Evolutionary conservation across 2,329 filamentous ascomycete species (phyloP).

Genomic region (Trichoderma pleuroti): DNA sequence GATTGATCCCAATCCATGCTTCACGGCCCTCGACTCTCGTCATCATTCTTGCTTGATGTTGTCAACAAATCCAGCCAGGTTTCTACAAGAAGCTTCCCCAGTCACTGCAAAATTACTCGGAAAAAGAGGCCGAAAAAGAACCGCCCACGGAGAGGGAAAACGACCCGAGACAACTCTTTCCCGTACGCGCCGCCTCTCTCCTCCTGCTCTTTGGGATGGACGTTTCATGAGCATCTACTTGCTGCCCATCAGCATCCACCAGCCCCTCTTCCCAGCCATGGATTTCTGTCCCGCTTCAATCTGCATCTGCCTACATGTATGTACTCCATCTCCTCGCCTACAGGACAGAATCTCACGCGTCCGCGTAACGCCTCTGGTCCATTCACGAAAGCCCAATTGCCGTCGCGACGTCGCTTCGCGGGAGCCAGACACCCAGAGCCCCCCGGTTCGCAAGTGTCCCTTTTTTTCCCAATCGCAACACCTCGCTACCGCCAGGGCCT

Average conservation of each 20-base stretch:
- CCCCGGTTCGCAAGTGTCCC: background rate
- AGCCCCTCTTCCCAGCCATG: slow-evolving; percentile 11
- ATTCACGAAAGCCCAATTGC: slow-evolving; percentile 4
- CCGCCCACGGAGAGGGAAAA: background rate
- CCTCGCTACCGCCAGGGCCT: slow-evolving; percentile 2
- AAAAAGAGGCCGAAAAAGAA: background rate
- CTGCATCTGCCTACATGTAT: background rate
- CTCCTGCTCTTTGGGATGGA: background rate
- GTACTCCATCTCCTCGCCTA: background rate
- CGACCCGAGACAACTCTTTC: background rate
- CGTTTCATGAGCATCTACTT: background rate
- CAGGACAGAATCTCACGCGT: background rate
- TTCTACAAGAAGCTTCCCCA: background rate
- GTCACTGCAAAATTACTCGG: background rate
- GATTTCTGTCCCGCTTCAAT: background rate
- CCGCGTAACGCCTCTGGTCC: background rate
- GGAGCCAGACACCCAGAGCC: background rate
- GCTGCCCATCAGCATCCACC: background rate
- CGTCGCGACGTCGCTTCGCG: slow-evolving; percentile 1
- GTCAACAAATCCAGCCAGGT: background rate
- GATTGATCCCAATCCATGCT: background rate
- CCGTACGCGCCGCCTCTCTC: background rate
- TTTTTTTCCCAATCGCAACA: background rate
- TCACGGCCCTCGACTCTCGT: background rate
- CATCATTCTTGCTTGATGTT: background rate